These are phyloP conservation scores for Drechslerella stenobrocha DNA, from an alignment of 2,329 filamentous ascomycete species.

Conservation along the genomic window DNA sequence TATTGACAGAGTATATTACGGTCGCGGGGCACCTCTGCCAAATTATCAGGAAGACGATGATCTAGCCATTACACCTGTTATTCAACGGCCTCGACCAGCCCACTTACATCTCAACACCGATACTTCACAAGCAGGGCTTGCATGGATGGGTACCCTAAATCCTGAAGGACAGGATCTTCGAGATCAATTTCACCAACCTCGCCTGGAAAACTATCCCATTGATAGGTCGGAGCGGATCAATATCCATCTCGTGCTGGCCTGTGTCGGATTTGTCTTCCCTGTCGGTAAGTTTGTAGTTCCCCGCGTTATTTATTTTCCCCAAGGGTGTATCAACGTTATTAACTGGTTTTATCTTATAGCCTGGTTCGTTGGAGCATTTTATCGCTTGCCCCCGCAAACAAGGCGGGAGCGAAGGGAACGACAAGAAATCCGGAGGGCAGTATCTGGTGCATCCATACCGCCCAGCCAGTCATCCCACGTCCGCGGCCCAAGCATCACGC, in stretches of 20 bases:
- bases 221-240: constrained; percentile 50
- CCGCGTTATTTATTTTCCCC: constrained; percentile 9
- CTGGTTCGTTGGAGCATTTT: constrained; percentile 44
- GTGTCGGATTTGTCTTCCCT: constrained; percentile 52
- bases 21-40: constrained; percentile 41
- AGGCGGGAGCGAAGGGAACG: constrained; percentile 35
- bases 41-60: constrained; percentile 42
- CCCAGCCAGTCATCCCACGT: constrained; percentile 30
- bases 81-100: constrained; percentile 36
- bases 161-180: constrained; percentile 46
- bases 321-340: constrained; percentile 17
- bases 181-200: constrained; percentile 50
- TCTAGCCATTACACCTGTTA: constrained; percentile 32
- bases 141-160: constrained; percentile 47
- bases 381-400: constrained; percentile 39
- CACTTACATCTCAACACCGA: constrained; percentile 38
- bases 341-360: constrained; percentile 19
- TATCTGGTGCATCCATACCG: constrained; percentile 23
- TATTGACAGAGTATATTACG: constrained; percentile 47
- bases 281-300: constrained; percentile 49
- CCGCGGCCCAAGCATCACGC: constrained; percentile 41
- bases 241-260: constrained; percentile 52
- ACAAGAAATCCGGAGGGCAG: constrained; percentile 45
- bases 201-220: constrained; percentile 50
- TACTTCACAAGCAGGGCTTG: constrained; percentile 28